These are phyloP conservation scores for Aspergillus sclerotioniger DNA, from an alignment of 495 filamentous ascomycete genomes.

Conservation along the genomic window DNA sequence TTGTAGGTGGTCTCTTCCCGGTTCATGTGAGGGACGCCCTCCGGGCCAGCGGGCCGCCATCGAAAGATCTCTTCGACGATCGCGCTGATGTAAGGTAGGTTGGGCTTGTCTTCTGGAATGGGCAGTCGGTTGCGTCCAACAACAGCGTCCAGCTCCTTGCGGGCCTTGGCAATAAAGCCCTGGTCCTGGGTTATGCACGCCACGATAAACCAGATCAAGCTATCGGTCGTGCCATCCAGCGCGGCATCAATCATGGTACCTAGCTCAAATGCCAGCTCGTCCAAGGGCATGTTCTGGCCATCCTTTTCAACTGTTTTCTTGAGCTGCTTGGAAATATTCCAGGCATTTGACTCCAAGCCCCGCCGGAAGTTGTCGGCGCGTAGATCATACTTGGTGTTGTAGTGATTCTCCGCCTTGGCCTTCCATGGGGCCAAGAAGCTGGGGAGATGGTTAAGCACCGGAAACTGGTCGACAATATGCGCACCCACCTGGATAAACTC, in stretches of 20 bases:
- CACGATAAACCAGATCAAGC: neutral
- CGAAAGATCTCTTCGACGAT: constrained; percentile 52
- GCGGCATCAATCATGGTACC: neutral
- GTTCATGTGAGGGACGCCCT: constrained; percentile 21
- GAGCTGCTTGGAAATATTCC: neutral
- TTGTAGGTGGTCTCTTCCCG: constrained; percentile 12
- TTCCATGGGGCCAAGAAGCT: constrained; percentile 23
- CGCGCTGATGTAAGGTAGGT: constrained; percentile 45
- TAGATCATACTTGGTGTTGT: neutral
- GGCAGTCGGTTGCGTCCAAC: constrained; percentile 15
- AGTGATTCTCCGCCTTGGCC: constrained; percentile 19
- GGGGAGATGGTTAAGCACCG: constrained; percentile 21
- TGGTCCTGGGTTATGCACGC: neutral
- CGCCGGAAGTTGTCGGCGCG: neutral
- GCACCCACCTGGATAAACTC: constrained; percentile 14
- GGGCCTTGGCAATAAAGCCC: neutral
- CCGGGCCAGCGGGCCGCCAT: constrained; percentile 49
- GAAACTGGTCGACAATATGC: constrained; percentile 22
- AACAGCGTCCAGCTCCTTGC: constrained; percentile 7
- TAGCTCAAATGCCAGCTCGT: neutral
- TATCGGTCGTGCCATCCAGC: neutral
- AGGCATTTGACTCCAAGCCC: neutral
- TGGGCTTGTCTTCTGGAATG: constrained; percentile 35
- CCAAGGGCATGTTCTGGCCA: neutral
- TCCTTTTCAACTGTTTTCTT: neutral